phyloP scores from a whole-genome alignment of 768 basidiomycete species.

The Serendipita sp. region DNA sequence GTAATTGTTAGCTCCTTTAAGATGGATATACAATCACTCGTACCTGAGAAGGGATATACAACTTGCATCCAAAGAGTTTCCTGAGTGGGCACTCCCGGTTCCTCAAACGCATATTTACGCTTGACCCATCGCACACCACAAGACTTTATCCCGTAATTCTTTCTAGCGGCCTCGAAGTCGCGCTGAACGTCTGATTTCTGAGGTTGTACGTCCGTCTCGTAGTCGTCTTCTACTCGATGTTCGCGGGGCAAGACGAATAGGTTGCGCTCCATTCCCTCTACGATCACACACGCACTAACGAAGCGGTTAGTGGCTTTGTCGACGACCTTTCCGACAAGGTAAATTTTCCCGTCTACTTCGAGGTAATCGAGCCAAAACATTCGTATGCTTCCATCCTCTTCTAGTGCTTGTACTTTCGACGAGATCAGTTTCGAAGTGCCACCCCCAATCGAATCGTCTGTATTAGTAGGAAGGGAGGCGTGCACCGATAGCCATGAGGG shows the following conservation, averaged over 20 bases:
- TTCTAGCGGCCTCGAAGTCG: slow-evolving; percentile 71
- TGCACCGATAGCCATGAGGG: slow-evolving; percentile 64
- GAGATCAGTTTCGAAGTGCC: slow-evolving; percentile 22
- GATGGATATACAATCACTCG: slow-evolving; percentile 15
- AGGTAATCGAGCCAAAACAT: slow-evolving; percentile 98
- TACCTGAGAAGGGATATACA: slow-evolving; percentile 77
- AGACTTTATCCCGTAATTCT: slow-evolving; percentile 52
- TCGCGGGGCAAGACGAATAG: slow-evolving; percentile 75
- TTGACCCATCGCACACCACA: slow-evolving; percentile 78
- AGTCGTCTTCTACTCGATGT: slow-evolving; percentile 40
- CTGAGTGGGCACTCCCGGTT: slow-evolving; percentile 60
- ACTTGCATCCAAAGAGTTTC: slow-evolving; percentile 87
- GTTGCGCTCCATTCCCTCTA: slow-evolving; percentile 79
- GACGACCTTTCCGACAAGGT: slow-evolving; percentile 82
- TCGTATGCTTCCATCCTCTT: slow-evolving; percentile 67
- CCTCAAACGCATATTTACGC: slow-evolving; percentile 85
- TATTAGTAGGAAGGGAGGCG: slow-evolving; percentile 47
- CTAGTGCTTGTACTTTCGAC: slow-evolving; percentile 37
- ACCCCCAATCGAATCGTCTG: slow-evolving; percentile 42
- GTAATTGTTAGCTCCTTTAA: background rate
- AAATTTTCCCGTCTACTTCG: slow-evolving; percentile 68
- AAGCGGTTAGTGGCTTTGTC: slow-evolving; percentile 55
- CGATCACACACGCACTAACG: slow-evolving; percentile 74
- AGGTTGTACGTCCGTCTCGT: slow-evolving; percentile 64
- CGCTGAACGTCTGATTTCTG: slow-evolving; percentile 52